phyloP scores from a whole-genome alignment of 345 rosid genomes.

The Ceriops decandra region DNA sequence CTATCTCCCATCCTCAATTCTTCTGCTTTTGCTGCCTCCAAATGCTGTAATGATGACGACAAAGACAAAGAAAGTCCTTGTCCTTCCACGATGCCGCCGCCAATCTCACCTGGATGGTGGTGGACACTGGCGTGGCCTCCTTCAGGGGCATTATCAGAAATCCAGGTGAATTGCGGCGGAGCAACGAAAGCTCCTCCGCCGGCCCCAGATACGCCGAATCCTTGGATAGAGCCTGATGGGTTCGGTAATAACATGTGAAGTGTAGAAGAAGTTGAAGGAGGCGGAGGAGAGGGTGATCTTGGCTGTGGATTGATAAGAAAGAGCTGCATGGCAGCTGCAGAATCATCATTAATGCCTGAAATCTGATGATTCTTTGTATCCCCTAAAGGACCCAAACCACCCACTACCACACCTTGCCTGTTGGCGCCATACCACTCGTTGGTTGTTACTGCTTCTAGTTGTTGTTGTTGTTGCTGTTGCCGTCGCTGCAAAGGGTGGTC shows the following conservation, averaged over 20 bases:
- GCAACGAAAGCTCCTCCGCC: slow-evolving; percentile 29
- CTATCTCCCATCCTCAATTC: slow-evolving; percentile 60
- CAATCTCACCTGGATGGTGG: slow-evolving; percentile 45
- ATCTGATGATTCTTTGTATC: slow-evolving; percentile 49
- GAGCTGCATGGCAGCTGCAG: slow-evolving; percentile 91
- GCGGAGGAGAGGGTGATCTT: slow-evolving; percentile 62
- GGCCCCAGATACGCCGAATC: slow-evolving; percentile 31
- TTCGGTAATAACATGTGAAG: slow-evolving; percentile 86
- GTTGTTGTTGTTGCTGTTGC: neutral
- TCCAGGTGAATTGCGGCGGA: slow-evolving; percentile 62
- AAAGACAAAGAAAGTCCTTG: slow-evolving; percentile 88
- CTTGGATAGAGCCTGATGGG: slow-evolving; percentile 52
- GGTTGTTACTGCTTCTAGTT: slow-evolving; percentile 9
- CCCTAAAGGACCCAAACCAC: slow-evolving; percentile 30
- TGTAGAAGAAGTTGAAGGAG: slow-evolving; percentile 50
- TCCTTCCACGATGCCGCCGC: slow-evolving; percentile 55
- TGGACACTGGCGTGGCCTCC: slow-evolving; percentile 28
- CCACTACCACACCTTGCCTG: slow-evolving; percentile 19
- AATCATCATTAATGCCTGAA: slow-evolving; percentile 59
- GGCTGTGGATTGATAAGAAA: slow-evolving; percentile 83
- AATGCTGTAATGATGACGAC: slow-evolving; percentile 71
- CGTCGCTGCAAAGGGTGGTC: slow-evolving; percentile 27
- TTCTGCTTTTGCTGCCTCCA: slow-evolving; percentile 82
- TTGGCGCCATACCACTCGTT: slow-evolving; percentile 47
- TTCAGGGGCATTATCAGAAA: slow-evolving; percentile 40